Evolutionary conservation across 371 early-diverging fungal species (phyloP).

Genomic region (Actinomortierella wolfii): DNA sequence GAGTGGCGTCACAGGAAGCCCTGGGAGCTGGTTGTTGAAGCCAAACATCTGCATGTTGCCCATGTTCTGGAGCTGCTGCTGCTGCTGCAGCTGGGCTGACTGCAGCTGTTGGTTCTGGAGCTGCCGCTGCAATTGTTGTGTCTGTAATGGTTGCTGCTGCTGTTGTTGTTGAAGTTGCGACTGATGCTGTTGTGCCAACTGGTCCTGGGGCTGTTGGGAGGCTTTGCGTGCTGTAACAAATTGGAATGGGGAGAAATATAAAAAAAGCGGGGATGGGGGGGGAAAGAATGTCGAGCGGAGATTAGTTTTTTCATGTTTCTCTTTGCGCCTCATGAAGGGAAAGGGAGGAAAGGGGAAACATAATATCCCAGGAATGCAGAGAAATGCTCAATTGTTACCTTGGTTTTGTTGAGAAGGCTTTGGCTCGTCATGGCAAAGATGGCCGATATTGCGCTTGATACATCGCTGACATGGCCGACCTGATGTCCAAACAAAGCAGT

Average conservation of each 20-base stretch:
- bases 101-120: slow-evolving; percentile 7
- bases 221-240: slow-evolving; percentile 4
- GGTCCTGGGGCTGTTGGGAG: slow-evolving; percentile 22
- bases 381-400: no score
- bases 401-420: slow-evolving; percentile 33
- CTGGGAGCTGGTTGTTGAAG: slow-evolving; percentile 26
- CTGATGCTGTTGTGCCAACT: slow-evolving; percentile 10
- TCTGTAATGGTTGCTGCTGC: slow-evolving; percentile 5
- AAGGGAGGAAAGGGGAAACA: no score
- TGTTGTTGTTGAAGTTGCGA: slow-evolving; percentile 28
- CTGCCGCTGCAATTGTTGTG: slow-evolving; percentile 8
- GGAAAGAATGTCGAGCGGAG: no score
- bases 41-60: slow-evolving; percentile 16
- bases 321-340: no score
- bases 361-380: no score
- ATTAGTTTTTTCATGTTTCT: no score
- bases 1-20: slow-evolving; percentile 53
- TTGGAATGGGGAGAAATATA: no score
- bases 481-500: no score
- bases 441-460: slow-evolving; percentile 90
- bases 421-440: slow-evolving; percentile 88
- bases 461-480: slow-evolving; percentile 94
- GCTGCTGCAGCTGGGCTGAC: slow-evolving; percentile 4
- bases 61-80: slow-evolving; percentile 4
- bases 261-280: no score